Base-by-base conservation (phyloP, 1,139 yeast species). In the Trichomonascaceae sp. region DNA sequence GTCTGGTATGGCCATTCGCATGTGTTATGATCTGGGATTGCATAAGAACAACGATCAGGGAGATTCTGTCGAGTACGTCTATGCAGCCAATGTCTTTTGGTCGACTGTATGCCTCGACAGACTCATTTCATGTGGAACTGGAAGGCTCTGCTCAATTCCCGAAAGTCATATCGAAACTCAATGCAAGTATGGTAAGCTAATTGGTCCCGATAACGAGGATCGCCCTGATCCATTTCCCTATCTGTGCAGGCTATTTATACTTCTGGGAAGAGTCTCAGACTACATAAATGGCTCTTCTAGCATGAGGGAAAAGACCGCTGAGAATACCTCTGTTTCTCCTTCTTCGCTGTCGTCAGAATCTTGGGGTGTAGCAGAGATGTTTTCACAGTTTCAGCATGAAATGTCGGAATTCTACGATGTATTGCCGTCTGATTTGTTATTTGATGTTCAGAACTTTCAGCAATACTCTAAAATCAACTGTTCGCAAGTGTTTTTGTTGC, bases 1-100 rank as follows among this genome's bases (percentile, higher is more conserved):
- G 68, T 58, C 63, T 3, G 68, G 68, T 2, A 63, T 65, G 59
- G 68, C 68, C 1, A 63, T 65, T 38, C 59, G 68, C 9, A 65
- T 65, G 68, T 59, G 67, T 53, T 58, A 56, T 55, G 68, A 65
- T 47, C 56, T 65, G 36, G 68, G 68, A 3, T 58, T 65, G 1
- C 68, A 65, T 47, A 65, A 65, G 54, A 48, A 50, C 17, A 43
- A 50, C 8, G 55, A 52, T 43, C 55, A 55, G 12, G 47, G 45
- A 17, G 51, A 55, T 10, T 56, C 58, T 10, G 17, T 15, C 15
- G 41, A 36, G 41, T 36, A 36, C 13, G 8, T 15, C 17, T 36
- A 36, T 36, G 41, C 17, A 13, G 43, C 56, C 36, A 55, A 58
- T 36, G 66, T 65, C 24, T 64, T 65, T 45, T 65, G 68, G 68